These are phyloP conservation scores for Microsporum ferrugineum DNA, from an alignment of 2,329 filamentous ascomycete genomes.

Conservation along the genomic window DNA sequence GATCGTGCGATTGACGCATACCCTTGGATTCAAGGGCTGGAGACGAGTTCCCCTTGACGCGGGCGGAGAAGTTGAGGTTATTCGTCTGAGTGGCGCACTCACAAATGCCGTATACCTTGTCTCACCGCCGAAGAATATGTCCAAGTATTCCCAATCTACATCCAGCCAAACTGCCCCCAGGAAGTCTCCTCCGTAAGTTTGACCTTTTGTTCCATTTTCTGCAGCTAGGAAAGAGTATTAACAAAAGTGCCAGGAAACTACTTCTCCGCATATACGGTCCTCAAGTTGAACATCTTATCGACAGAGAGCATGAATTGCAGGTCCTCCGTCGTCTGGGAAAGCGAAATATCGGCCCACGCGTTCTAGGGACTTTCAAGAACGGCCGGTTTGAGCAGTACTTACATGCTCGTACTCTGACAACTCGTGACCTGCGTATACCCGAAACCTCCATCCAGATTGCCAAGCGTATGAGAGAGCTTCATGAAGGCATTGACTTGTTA, in stretches of 20 bases:
- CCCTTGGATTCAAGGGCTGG: conserved; percentile 84
- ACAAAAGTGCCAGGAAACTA: conserved; percentile 48
- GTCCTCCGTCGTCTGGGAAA: conserved; percentile 76
- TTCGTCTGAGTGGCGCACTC: conserved; percentile 64
- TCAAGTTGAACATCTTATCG: conserved; percentile 90
- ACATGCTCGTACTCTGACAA: conserved; percentile 68
- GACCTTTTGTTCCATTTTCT: neutral
- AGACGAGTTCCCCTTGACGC: conserved; percentile 54
- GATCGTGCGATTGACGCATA: conserved; percentile 80
- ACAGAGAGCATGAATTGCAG: conserved; percentile 76
- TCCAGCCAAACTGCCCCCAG: conserved; percentile 29
- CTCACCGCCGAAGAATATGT: conserved; percentile 59
- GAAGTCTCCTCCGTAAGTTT: conserved; percentile 44
- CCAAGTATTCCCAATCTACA: conserved; percentile 29
- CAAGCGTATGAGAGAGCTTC: conserved; percentile 92
- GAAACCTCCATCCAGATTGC: conserved; percentile 87
- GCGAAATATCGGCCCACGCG: conserved; percentile 83
- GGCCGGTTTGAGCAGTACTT: conserved; percentile 94
- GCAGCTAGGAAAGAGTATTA: neutral
- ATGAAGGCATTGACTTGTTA: conserved; percentile 82
- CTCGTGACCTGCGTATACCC: conserved; percentile 62
- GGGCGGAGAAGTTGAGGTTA: conserved; percentile 34
- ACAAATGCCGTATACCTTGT: conserved; percentile 97
- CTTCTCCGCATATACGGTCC: conserved; percentile 87
- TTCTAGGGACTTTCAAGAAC: conserved; percentile 86